These are phyloP conservation scores for Apiospora saccharicola DNA, from an alignment of 2,329 filamentous ascomycete species.

Conservation along the genomic window DNA sequence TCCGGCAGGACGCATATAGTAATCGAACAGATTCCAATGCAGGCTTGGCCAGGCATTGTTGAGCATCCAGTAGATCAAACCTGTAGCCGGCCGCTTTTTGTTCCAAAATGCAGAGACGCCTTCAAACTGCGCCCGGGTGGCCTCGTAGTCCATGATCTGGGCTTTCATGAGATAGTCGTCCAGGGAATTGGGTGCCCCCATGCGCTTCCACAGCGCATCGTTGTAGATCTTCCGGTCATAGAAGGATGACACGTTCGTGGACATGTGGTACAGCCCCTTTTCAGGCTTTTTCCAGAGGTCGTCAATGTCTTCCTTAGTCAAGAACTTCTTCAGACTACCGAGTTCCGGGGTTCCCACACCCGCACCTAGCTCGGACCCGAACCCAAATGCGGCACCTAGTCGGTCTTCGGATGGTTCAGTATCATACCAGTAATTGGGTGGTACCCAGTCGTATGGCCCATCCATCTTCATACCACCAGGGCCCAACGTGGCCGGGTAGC, in stretches of 20 bases:
- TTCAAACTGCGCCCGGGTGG: conserved; percentile 66
- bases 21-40: conserved; percentile 72
- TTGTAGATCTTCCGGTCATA: conserved; percentile 66
- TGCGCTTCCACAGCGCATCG: conserved; percentile 57
- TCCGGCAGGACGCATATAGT: conserved; percentile 65
- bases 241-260: conserved; percentile 61
- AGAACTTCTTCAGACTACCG: conserved; percentile 60
- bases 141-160: conserved; percentile 71
- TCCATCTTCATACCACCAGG: conserved; percentile 71
- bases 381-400: conserved; percentile 66
- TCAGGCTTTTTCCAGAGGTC: conserved; percentile 63
- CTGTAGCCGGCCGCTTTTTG: conserved; percentile 60
- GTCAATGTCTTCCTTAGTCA: conserved; percentile 57
- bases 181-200: conserved; percentile 58
- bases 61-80: conserved; percentile 72
- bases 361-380: conserved; percentile 67
- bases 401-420: conserved; percentile 46
- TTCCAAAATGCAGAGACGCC: conserved; percentile 60
- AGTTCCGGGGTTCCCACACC: conserved; percentile 69
- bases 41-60: conserved; percentile 70
- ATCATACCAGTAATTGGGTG: conserved; percentile 70
- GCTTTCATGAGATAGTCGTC: conserved; percentile 66
- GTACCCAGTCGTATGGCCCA: conserved; percentile 72
- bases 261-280: conserved; percentile 67
- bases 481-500: conserved; percentile 58